phyloP scores from a whole-genome alignment of 139 green algal genomes.

The Astrephomene gubernaculifera region DNA sequence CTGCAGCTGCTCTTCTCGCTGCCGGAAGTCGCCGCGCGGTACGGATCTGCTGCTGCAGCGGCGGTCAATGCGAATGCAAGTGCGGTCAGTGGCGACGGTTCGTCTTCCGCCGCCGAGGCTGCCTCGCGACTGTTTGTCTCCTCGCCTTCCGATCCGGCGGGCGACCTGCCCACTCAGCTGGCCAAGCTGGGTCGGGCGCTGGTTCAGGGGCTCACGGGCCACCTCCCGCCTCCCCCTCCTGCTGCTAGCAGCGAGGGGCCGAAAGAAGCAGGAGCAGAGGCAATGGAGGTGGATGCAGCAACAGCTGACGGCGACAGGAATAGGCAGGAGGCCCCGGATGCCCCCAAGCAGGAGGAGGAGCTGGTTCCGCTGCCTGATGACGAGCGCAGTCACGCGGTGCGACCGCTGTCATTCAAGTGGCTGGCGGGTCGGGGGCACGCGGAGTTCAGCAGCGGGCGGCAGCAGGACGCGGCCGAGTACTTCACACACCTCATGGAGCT shows the following conservation, averaged over 20 bases:
- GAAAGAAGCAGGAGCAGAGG: neutral
- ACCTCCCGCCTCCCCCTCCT: too few species aligned
- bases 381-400: constrained; percentile 64
- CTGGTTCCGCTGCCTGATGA: constrained; percentile 38
- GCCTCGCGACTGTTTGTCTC: constrained; percentile 64
- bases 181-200: constrained; percentile 83
- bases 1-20: constrained; percentile 88
- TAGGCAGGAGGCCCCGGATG: neutral
- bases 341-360: neutral
- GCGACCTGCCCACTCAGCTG: constrained; percentile 86
- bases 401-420: constrained; percentile 87
- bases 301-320: neutral
- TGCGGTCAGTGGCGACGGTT: too few species aligned
- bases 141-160: constrained; percentile 54
- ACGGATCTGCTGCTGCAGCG: too few species aligned
- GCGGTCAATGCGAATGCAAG: too few species aligned
- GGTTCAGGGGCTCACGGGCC: constrained; percentile 66
- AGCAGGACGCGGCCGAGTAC: constrained; percentile 96
- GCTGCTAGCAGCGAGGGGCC: too few species aligned
- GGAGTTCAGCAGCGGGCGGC: constrained; percentile 85
- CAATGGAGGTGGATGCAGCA: constrained; percentile 48
- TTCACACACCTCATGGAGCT: constrained; percentile 91
- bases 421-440: constrained; percentile 88
- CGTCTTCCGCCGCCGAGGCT: too few species aligned
- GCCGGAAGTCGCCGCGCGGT: constrained; percentile 78